Evolutionary conservation across 2,329 filamentous ascomycete species (phyloP).

Genomic region (Beauveria brongniartii): DNA sequence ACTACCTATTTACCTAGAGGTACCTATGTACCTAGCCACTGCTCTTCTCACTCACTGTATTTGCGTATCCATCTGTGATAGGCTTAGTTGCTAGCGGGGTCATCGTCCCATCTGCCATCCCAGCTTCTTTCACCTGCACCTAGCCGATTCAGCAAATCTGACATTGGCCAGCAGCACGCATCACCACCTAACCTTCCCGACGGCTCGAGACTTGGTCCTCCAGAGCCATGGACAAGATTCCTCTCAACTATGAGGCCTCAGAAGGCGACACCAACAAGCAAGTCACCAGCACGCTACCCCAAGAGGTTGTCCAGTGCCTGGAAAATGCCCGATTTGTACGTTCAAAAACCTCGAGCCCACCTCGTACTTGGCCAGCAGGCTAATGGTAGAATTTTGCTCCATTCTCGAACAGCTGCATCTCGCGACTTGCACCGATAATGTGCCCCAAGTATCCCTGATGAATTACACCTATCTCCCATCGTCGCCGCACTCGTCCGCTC

Average conservation of each 20-base stretch:
- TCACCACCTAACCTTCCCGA: neutral
- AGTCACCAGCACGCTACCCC: conserved; percentile 61
- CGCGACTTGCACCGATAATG: conserved; percentile 75
- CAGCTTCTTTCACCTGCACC: neutral
- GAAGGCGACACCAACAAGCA: conserved; percentile 65
- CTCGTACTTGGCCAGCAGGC: neutral
- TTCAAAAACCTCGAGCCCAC: neutral
- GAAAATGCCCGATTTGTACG: conserved; percentile 90
- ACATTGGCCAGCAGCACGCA: conserved; percentile 2
- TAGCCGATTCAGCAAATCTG: neutral
- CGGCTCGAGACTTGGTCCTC: neutral
- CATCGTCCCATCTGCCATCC: neutral
- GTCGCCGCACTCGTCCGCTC: conserved; percentile 58
- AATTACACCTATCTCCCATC: conserved; percentile 95
- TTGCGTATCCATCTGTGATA: neutral
- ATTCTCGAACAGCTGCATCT: conserved; percentile 69
- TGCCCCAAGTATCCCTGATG: conserved; percentile 93
- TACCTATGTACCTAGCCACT: neutral
- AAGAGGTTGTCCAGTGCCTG: conserved; percentile 82
- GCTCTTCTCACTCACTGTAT: neutral
- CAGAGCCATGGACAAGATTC: conserved; percentile 51
- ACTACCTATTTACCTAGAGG: neutral
- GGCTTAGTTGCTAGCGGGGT: neutral
- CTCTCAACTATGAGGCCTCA: conserved; percentile 68
- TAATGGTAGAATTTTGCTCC: neutral